A percentile compares a stretch with the other conserved stretches of the same genome.
Evolutionary conservation across 495 filamentous ascomycete species (phyloP).

Genomic region (Penicillium lagena): DNA sequence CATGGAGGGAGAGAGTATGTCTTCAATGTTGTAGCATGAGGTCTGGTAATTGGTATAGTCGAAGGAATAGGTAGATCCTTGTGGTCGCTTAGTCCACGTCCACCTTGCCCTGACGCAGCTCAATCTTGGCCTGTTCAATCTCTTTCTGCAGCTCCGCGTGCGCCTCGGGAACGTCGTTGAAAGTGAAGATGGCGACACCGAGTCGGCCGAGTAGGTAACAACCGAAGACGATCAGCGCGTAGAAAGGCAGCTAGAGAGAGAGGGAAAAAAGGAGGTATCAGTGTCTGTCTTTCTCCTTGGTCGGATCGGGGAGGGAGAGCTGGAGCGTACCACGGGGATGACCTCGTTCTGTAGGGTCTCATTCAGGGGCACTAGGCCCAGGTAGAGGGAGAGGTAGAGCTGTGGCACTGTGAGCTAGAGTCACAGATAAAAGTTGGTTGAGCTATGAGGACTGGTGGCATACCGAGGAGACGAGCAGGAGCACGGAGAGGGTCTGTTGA

Average conservation of each 20-base stretch:
- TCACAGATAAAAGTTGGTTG: neutral
- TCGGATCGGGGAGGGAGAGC: neutral
- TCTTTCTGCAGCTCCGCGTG: slow-evolving; percentile 79
- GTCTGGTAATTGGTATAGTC: too few species aligned
- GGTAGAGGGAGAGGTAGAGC: slow-evolving; percentile 84
- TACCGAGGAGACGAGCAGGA: slow-evolving; percentile 84
- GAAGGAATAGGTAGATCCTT: too few species aligned
- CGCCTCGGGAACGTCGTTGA: slow-evolving; percentile 91
- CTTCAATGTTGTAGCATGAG: too few species aligned
- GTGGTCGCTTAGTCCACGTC: slow-evolving; percentile 36
- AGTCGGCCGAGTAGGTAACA: slow-evolving; percentile 89
- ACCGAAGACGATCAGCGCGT: slow-evolving; percentile 85
- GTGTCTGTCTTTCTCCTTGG: neutral
- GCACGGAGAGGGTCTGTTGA: slow-evolving; percentile 82
- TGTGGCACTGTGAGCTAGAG: slow-evolving; percentile 26
- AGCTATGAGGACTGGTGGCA: slow-evolving; percentile 13
- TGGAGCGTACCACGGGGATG: slow-evolving; percentile 43
- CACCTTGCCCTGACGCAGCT: slow-evolving; percentile 42
- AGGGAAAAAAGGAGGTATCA: neutral
- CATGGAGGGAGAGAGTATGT: neutral
- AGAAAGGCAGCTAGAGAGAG: slow-evolving; percentile 72
- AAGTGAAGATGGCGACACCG: slow-evolving; percentile 86
- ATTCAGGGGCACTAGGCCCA: slow-evolving; percentile 80
- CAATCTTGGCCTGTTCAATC: slow-evolving; percentile 44
- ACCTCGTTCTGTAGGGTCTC: slow-evolving; percentile 49